Base-by-base conservation (phyloP, 2,329 filamentous ascomycete species). In the Cladobotryum protrusum region DNA sequence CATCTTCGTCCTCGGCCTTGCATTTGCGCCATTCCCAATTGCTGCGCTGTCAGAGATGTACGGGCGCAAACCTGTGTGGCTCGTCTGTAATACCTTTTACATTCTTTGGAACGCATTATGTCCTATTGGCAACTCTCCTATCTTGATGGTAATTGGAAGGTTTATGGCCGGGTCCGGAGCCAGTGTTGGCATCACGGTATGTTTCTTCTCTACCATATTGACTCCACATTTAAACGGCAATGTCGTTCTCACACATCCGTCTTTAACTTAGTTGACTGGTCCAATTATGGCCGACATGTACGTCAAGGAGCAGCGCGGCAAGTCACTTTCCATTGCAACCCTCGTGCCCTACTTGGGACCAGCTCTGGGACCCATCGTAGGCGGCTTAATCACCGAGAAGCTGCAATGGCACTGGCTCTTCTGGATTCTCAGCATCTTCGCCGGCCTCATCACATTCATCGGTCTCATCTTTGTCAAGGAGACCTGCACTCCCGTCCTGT, bases 401-500 rank as follows among this genome's bases (percentile, higher is more conserved):
- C 77, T 79, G 3, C 76, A 74, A 4, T 88, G 85, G 85, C 75
- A 79, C 29, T 89, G 84, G 85, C 77, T 81, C 2, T 89, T 88
- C 67, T 87, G 78, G 67, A 72, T 81, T 1, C 81, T 82, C 2
- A 43, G 33, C 40, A 43, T 48, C 33, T 48, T 43, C 11, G 37
- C 43, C 17, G 32, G 40, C 4, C 15, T 43, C 24, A 34, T 48
- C 4, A 43, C 33, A 34, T 43, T 48, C 37, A 19, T 17, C 12
- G 40, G 40, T 15, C 43, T 24, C 6, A 37, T 37, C 18, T 15
- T 48, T 17, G 33, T 48, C 4, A 32, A 40, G 4, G 47, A 43
- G 14, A 43, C 40, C 15, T 43, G 43, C 11, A 34, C 33, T 14
- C 47, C 40, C 3, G 47, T 43, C 33, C 13, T 48, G 32, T 19